Percentiles rank a stretch among this genome's conserved stretches.
These are phyloP conservation scores for Fistulinella prunicolor DNA, from an alignment of 768 basidiomycete species.

Conservation along the genomic window DNA sequence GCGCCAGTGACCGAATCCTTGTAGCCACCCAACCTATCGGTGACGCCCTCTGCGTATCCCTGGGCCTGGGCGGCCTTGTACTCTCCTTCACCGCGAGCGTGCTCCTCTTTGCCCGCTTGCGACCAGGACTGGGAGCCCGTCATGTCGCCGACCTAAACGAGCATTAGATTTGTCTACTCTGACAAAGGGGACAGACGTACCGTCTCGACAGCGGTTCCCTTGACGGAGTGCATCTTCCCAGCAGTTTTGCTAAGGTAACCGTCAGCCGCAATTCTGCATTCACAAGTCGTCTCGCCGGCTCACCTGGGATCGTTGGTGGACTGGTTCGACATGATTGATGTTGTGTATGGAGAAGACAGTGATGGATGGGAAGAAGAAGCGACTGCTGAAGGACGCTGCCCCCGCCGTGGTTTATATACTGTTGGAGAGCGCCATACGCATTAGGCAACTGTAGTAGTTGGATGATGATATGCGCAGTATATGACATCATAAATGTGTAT, in stretches of 20 bases:
- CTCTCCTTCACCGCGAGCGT: conserved; percentile 46
- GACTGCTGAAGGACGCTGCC: neutral
- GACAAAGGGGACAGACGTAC: conserved; percentile 16
- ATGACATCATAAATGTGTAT: conserved; percentile 30
- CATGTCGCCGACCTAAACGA: conserved; percentile 38
- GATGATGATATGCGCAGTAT: conserved; percentile 18
- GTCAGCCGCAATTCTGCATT: neutral
- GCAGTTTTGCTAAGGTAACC: conserved; percentile 28
- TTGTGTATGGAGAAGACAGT: neutral
- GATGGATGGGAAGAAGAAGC: conserved; percentile 5
- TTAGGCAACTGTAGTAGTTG: conserved; percentile 28
- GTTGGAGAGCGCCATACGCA: conserved; percentile 18
- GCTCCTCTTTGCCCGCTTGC: conserved; percentile 48
- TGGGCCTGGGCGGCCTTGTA: conserved; percentile 47
- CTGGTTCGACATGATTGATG: conserved; percentile 8
- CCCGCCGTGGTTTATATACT: conserved; percentile 26
- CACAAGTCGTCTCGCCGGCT: neutral
- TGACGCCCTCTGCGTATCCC: conserved; percentile 47
- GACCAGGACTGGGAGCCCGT: conserved; percentile 43
- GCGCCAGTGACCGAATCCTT: conserved; percentile 55
- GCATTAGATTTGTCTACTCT: neutral
- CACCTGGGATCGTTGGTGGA: conserved; percentile 30
- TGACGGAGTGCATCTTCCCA: conserved; percentile 37
- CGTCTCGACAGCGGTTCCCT: conserved; percentile 35
- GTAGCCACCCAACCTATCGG: conserved; percentile 47